A percentile compares a stretch with the other conserved stretches of the same genome.
Evolutionary conservation across 805 yeast genomes (phyloP).

Genomic region (Kazachstania bromeliacearum): DNA sequence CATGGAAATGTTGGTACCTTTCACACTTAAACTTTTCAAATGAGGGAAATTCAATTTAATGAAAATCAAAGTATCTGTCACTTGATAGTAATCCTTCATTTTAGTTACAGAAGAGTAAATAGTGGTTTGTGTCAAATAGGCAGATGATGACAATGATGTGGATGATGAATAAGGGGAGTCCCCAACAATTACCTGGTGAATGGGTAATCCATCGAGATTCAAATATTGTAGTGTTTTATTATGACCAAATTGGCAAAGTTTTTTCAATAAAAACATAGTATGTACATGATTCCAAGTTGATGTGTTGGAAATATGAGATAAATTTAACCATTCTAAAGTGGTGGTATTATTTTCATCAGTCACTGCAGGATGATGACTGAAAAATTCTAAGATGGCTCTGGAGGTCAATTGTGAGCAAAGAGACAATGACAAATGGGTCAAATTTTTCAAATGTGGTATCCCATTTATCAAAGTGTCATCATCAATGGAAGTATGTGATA

Average conservation of each 20-base stretch:
- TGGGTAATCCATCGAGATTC: slow-evolving; percentile 59
- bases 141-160: slow-evolving; percentile 1
- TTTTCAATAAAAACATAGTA: slow-evolving; percentile 36
- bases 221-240: slow-evolving; percentile 34
- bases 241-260: slow-evolving; percentile 31
- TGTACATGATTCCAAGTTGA: slow-evolving; percentile 48
- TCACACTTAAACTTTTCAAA: slow-evolving; percentile 30
- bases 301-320: slow-evolving; percentile 57
- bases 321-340: slow-evolving; percentile 54
- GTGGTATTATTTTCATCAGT: slow-evolving; percentile 31
- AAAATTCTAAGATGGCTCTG: slow-evolving; percentile 57
- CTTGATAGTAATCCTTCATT: slow-evolving; percentile 23
- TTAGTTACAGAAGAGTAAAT: slow-evolving; percentile 9
- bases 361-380: slow-evolving; percentile 61
- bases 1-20: slow-evolving; percentile 30
- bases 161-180: slow-evolving; percentile 3
- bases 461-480: slow-evolving; percentile 44
- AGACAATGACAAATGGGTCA: slow-evolving; percentile 67
- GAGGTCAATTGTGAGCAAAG: slow-evolving; percentile 62
- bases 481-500: slow-evolving; percentile 71
- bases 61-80: slow-evolving; percentile 28
- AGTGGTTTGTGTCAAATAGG: slow-evolving; percentile 1
- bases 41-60: slow-evolving; percentile 34
- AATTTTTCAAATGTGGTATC: slow-evolving; percentile 46
- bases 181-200: slow-evolving; percentile 26